Evolutionary conservation across 2,329 filamentous ascomycete species (phyloP).

Genomic region (Mycosphaerella arachidis): DNA sequence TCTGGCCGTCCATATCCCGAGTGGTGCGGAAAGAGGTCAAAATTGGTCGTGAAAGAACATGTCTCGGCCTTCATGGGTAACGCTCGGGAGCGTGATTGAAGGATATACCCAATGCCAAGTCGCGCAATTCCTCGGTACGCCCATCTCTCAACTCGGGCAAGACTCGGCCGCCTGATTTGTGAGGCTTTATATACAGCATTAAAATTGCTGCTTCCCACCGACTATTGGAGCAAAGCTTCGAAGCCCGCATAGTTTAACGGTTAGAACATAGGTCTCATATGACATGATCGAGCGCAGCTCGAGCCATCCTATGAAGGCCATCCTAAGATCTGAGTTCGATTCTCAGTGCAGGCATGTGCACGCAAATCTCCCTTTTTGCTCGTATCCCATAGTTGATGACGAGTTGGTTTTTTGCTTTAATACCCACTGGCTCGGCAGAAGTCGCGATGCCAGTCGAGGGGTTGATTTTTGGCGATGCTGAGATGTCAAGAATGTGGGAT

Average conservation of each 20-base stretch:
- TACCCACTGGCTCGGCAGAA: no score
- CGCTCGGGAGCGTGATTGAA: not conserved
- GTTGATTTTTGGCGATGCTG: not conserved
- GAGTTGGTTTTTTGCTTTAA: no score
- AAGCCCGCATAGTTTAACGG: conserved; percentile 1
- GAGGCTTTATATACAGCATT: not conserved
- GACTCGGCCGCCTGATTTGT: not conserved
- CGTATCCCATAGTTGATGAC: no score
- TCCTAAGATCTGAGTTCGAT: conserved; percentile 2
- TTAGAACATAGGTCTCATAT: conserved; percentile 2
- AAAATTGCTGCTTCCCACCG: not conserved
- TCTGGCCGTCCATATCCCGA: not conserved
- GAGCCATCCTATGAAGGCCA: conserved; percentile 1
- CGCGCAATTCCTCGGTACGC: no score
- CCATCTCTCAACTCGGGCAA: not conserved
- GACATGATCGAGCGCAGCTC: not conserved
- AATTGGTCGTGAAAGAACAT: no score
- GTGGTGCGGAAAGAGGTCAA: not conserved
- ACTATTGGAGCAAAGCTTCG: not conserved
- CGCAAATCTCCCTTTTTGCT: not conserved
- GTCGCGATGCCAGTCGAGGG: no score
- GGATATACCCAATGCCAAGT: no score
- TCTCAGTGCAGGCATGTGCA: not conserved
- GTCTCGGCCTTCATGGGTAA: not conserved
- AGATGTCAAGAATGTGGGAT: not conserved